Evolutionary conservation across 2,329 filamentous ascomycete species (phyloP), one percentile per base, ranked within the genome.

Genomic region (Diatrype stigma): DNA sequence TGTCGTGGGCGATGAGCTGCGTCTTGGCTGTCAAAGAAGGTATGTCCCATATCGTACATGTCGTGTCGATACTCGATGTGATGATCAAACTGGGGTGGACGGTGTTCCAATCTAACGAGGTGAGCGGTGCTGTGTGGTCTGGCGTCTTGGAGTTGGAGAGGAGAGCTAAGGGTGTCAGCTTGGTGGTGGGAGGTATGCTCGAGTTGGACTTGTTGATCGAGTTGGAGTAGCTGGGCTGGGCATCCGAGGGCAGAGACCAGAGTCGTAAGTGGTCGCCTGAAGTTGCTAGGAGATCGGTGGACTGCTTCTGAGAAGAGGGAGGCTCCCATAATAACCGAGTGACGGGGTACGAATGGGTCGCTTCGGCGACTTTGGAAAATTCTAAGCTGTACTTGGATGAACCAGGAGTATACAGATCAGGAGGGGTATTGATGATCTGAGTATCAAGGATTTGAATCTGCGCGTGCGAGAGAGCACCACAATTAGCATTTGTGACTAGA

Each of bases 31-130:
- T 99, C 56, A 99, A 77, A 1, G 94, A 96, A 3, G 94, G 94
- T 50, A 99, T 99, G 68, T 99, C 94, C 94, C 94, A 99, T 59
- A 99, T 99, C 4, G 94, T 99, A 73, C 94, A 99, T 6, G 94
- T 99, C 1, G 94, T 99, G 67, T 99, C 94, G 64, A 99, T 99
- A 68, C 92, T 97, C 3, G 92, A 96, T 1, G 94, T 99, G 64
- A 99, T 99, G 66, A 99, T 99, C 49, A 99, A 77, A 68, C 93
- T 96, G 0, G 94, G 94, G 22, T 91, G 96, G 48, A 99, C 87
- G 2, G 90, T 96, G 65, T 99, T 99, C 94, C 94, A 99, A 68
- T 99, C 94, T 45, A 99, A 78, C 16, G 92, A 96, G 2, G 94
- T 99, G 52, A 99, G 82, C 19, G 94, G 94, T 14, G 94, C 94